Evolutionary conservation across 768 basidiomycete genomes (phyloP).

Genomic region (Tubosaeta brunneosetosa): DNA sequence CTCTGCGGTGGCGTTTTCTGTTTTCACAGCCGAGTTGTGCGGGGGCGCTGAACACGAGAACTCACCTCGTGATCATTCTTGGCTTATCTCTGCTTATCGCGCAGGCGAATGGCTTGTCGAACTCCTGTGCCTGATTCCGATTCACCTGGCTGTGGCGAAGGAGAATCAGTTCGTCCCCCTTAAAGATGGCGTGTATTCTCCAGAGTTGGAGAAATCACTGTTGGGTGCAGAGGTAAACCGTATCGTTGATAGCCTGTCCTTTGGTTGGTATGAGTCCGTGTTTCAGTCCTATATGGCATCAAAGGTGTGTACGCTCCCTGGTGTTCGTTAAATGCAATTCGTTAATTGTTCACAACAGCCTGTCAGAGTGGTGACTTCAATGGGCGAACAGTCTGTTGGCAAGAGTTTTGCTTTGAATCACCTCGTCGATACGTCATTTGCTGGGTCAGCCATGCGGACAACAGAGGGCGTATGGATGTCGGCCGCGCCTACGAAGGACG

Average conservation of each 20-base stretch:
- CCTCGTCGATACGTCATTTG: slow-evolving; percentile 59
- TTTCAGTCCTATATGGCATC: slow-evolving; percentile 59
- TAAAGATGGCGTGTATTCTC: slow-evolving; percentile 52
- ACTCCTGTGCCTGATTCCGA: slow-evolving; percentile 57
- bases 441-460: slow-evolving; percentile 60
- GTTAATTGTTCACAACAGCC: slow-evolving; percentile 34
- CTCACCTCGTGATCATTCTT: slow-evolving; percentile 3
- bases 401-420: slow-evolving; percentile 59
- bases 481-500: slow-evolving; percentile 53
- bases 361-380: slow-evolving; percentile 61
- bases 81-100: slow-evolving; percentile 37
- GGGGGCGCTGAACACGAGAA: not conserved
- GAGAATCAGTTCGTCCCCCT: slow-evolving; percentile 61
- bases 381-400: slow-evolving; percentile 67
- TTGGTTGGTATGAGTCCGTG: slow-evolving; percentile 64
- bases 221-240: slow-evolving; percentile 55
- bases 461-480: slow-evolving; percentile 70
- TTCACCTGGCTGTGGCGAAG: slow-evolving; percentile 55
- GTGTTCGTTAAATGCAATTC: slow-evolving; percentile 33
- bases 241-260: slow-evolving; percentile 52
- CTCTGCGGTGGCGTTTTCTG: slow-evolving; percentile 26
- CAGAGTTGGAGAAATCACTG: slow-evolving; percentile 46
- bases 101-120: slow-evolving; percentile 62
- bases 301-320: slow-evolving; percentile 34
- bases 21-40: slow-evolving; percentile 21